Percentiles rank a stretch among this genome's conserved stretches.
phyloP scores from a whole-genome alignment of 768 basidiomycete genomes.

The Suillus subluteus region DNA sequence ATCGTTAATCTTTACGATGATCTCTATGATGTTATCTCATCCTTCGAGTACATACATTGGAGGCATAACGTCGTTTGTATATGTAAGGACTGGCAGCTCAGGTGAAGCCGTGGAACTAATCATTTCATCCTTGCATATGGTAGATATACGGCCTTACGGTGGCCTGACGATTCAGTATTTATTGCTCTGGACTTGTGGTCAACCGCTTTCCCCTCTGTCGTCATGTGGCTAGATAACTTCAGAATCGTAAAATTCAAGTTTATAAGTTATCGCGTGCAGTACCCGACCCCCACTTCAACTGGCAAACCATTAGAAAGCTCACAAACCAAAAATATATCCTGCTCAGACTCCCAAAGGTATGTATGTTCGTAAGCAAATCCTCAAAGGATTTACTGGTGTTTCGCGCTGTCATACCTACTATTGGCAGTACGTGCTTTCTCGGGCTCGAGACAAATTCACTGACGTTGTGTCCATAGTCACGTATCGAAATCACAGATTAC shows the following conservation, averaged over 20 bases:
- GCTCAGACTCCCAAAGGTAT: slow-evolving; percentile 12
- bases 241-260: background rate
- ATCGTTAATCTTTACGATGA: background rate
- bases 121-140: background rate
- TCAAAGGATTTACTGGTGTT: background rate
- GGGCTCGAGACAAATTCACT: background rate
- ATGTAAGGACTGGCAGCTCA: background rate
- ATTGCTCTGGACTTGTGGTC: background rate
- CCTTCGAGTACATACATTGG: background rate
- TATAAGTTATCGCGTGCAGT: background rate
- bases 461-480: slow-evolving; percentile 18
- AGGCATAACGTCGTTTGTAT: background rate
- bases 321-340: slow-evolving; percentile 11
- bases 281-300: slow-evolving; percentile 7
- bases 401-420: background rate
- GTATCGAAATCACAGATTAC: slow-evolving; percentile 13
- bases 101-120: background rate
- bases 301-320: slow-evolving; percentile 11
- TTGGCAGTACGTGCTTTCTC: background rate
- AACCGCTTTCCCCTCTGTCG: too few species aligned
- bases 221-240: background rate
- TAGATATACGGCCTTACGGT: background rate
- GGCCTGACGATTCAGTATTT: background rate
- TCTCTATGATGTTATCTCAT: background rate
- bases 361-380: slow-evolving; percentile 17